These are phyloP conservation scores for Phytophthora ohioensis DNA, from an alignment of 352 stramenopile species.

Conservation along the genomic window DNA sequence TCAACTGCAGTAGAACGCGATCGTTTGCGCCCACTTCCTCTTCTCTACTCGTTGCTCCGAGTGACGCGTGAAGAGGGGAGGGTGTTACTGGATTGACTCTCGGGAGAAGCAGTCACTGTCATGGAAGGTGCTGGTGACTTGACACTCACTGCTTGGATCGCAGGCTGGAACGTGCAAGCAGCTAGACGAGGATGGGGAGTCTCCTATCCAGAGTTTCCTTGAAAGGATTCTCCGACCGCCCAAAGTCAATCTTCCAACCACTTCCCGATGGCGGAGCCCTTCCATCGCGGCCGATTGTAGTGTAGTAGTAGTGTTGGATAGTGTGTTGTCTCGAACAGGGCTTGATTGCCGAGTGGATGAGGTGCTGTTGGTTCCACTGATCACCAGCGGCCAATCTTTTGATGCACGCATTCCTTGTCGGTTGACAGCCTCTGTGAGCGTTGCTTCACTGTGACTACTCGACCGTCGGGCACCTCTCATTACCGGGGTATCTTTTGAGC, in stretches of 20 bases:
- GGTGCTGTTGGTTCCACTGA: conserved; percentile 26
- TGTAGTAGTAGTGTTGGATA: conserved; percentile 20
- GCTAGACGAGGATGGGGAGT: conserved; percentile 50
- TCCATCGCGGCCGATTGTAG: conserved; percentile 21
- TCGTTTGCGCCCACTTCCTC: conserved; percentile 51
- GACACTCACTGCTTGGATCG: conserved; percentile 37
- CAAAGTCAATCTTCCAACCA: conserved; percentile 75
- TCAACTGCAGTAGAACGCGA: conserved; percentile 61
- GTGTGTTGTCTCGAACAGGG: conserved; percentile 28
- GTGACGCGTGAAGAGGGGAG: conserved; percentile 26
- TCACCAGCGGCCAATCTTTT: conserved; percentile 58
- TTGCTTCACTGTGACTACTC: conserved; percentile 69
- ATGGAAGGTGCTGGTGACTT: conserved; percentile 44
- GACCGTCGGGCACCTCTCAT: conserved; percentile 67
- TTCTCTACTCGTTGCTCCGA: conserved; percentile 23
- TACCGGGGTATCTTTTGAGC: conserved; percentile 52
- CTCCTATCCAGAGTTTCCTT: conserved; percentile 55
- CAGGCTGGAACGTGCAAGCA: conserved; percentile 61
- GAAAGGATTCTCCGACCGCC: conserved; percentile 73
- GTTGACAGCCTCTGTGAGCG: conserved; percentile 28
- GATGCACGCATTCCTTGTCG: conserved; percentile 43
- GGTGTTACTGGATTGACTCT: conserved; percentile 21
- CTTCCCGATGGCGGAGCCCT: conserved; percentile 12
- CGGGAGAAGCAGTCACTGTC: conserved; percentile 33
- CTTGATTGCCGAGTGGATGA: conserved; percentile 43